Evolutionary conservation across 306 rosid species (phyloP), one percentile per base, ranked within the genome.

Genomic region (Lathyrus tuberosus): DNA sequence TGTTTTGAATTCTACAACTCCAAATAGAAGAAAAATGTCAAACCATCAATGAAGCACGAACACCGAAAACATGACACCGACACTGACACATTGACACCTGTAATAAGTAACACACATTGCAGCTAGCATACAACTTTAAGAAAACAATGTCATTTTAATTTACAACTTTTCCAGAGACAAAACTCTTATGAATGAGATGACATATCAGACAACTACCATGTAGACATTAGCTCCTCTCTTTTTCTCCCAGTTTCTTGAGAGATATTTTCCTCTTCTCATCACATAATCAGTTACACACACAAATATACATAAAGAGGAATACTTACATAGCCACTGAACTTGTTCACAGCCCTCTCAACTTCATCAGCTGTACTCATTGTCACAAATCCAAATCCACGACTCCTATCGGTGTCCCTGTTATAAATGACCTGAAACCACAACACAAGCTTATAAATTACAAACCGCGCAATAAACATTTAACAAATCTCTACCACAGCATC

Each of bases 371-470:
- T 87, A 61, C 96, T 90, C 97, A 94, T 86, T 3, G 90, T 88
- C 62, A 94, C 97, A 54, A 94, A 94, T 20, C 96, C 98, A 48
- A 94, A 90, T 5, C 98, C 98, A 3, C 98, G 97, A 74, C 98
- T 94, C 71, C 68, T 80, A 53, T 88, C 90, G 56, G 97, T 87
- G 4, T 76, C 87, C 79, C 96, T 84, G 61, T 91, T 87, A 84
- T 90, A 94, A 63, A 94, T 91, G 0, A 94, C 96, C 98, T 90
- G 24, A 73, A 74, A 76, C 30, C 72, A 82, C 7, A 74, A 67
- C 6, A 62, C 4, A 74, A 52, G 48, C 58, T 16, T 53, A 20
- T 12, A 53, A 18, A 18, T 51, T 18, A 24, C 57, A 18, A 8
- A 8, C 13, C 13, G 11, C 56, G 10, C 26, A 49, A 8, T 8